Evolutionary conservation across 805 yeast genomes (phyloP).

Genomic region (Candida boidinii): DNA sequence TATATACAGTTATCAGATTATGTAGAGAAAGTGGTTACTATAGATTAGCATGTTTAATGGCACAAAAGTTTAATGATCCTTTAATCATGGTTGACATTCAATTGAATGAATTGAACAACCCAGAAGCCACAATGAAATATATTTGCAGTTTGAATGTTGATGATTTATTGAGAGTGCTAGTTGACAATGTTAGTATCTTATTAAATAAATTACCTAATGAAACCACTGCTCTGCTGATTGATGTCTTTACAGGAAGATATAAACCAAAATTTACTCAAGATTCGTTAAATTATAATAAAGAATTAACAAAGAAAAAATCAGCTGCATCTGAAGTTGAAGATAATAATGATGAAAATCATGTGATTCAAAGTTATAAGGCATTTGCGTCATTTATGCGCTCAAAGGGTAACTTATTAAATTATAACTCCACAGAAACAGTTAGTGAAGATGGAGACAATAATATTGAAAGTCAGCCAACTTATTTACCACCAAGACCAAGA

Average conservation of each 20-base stretch:
- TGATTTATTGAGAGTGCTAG: constrained; percentile 63
- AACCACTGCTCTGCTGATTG: constrained; percentile 74
- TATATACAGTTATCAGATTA: constrained; percentile 56
- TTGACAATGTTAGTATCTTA: constrained; percentile 44
- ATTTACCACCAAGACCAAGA: constrained; percentile 87
- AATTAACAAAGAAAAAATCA: not conserved
- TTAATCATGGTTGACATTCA: constrained; percentile 69
- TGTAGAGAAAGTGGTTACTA: constrained; percentile 67
- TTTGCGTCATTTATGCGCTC: constrained; percentile 51
- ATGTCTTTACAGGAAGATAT: constrained; percentile 83
- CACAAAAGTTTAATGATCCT: constrained; percentile 66
- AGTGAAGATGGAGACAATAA: not conserved
- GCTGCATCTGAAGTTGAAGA: not conserved
- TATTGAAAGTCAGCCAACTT: constrained; percentile 45
- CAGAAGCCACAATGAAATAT: constrained; percentile 52
- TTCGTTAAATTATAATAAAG: constrained; percentile 6
- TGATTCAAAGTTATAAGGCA: constrained; percentile 44
- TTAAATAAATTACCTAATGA: constrained; percentile 67
- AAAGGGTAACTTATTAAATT: not conserved
- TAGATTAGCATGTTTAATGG: constrained; percentile 58
- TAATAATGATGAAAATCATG: constrained; percentile 1
- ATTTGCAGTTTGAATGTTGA: constrained; percentile 63
- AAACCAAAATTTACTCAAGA: constrained; percentile 29
- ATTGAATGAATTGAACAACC: constrained; percentile 54
- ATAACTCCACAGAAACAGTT: not conserved